A percentile compares a stretch with the other conserved stretches of the same genome.
Conservation (phyloP, 805 yeast species). For the Yarrowia divulgata region DNA sequence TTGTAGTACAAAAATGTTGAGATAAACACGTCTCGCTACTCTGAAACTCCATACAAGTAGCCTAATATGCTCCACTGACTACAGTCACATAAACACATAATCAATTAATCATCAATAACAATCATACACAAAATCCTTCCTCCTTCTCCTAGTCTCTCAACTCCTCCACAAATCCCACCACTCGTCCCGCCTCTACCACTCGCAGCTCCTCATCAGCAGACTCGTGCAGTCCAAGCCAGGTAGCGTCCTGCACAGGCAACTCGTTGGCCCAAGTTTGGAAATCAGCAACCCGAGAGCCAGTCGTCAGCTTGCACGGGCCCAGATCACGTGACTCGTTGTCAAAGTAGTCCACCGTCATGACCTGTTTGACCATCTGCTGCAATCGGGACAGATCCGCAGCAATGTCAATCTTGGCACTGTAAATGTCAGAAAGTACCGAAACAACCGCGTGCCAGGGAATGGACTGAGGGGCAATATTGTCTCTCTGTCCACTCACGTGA, state of each 20-base stretch:
- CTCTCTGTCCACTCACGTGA: conserved; percentile 44
- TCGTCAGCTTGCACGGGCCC: conserved; percentile 6
- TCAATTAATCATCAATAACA: conserved; percentile 12
- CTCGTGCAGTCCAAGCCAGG: conserved; percentile 34
- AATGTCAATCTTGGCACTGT: conserved; percentile 59
- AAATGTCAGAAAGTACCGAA: conserved; percentile 60
- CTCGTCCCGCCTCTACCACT: conserved; percentile 17
- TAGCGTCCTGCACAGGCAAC: conserved; percentile 23
- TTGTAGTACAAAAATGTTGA: too few relatives aligned
- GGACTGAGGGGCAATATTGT: conserved; percentile 55
- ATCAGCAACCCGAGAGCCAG: conserved; percentile 11
- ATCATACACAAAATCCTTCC: conserved; percentile 3
- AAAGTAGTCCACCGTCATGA: conserved; percentile 13
- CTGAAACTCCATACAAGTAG: too few relatives aligned
- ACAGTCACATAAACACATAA: background rate
- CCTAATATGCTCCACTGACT: too few relatives aligned
- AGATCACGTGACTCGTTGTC: conserved; percentile 11
- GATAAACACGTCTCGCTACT: too few relatives aligned
- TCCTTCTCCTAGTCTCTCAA: conserved; percentile 14
- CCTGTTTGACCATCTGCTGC: background rate
- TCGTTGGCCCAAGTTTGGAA: conserved; percentile 19
- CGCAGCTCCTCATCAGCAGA: conserved; percentile 19
- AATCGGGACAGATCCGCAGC: conserved; percentile 42
- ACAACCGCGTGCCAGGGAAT: conserved; percentile 65
- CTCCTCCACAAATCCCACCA: conserved; percentile 35